Evolutionary conservation across 352 stramenopile genomes (phyloP).

Genomic region (Phytophthora hibernalis): DNA sequence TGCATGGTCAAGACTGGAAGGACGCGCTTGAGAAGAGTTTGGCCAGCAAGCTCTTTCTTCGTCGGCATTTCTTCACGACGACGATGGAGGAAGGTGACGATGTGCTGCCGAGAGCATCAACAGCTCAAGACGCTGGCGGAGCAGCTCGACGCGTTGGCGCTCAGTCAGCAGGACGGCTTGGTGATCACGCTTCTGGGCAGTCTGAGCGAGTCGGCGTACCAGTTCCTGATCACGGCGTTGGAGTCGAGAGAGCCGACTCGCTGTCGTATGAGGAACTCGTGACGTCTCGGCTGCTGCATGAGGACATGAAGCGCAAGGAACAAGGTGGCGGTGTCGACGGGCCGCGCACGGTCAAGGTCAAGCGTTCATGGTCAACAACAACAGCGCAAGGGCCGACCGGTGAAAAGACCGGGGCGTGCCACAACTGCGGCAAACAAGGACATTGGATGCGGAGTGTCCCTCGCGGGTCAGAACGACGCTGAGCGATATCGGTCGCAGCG

Average conservation of each 20-base stretch:
- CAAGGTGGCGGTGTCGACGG: slow-evolving; percentile 8
- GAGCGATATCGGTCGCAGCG: too few relatives aligned
- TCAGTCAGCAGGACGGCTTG: too few relatives aligned
- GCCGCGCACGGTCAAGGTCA: slow-evolving; percentile 8
- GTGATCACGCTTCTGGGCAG: too few relatives aligned
- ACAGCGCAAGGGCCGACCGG: neutral
- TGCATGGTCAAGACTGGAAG: too few relatives aligned
- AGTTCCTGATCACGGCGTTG: too few relatives aligned
- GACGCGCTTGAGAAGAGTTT: slow-evolving; percentile 19
- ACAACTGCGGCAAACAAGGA: slow-evolving; percentile 8
- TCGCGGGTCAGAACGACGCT: too few relatives aligned
- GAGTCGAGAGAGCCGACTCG: too few relatives aligned
- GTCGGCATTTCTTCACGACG: slow-evolving; percentile 24
- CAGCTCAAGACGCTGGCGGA: slow-evolving; percentile 8
- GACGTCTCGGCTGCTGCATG: too few relatives aligned
- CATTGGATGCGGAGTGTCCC: too few relatives aligned
- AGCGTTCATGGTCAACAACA: slow-evolving; percentile 5
- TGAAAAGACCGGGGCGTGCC: neutral
- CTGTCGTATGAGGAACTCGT: too few relatives aligned
- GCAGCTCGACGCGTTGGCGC: too few relatives aligned
- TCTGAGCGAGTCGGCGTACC: too few relatives aligned
- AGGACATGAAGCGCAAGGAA: slow-evolving; percentile 4
- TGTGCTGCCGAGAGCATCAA: slow-evolving; percentile 28
- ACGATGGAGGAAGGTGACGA: slow-evolving; percentile 27
- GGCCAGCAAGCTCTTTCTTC: slow-evolving; percentile 33